These are phyloP conservation scores for Trichoderma sp. DNA, from an alignment of 2,329 filamentous ascomycete genomes.

Conservation along the genomic window DNA sequence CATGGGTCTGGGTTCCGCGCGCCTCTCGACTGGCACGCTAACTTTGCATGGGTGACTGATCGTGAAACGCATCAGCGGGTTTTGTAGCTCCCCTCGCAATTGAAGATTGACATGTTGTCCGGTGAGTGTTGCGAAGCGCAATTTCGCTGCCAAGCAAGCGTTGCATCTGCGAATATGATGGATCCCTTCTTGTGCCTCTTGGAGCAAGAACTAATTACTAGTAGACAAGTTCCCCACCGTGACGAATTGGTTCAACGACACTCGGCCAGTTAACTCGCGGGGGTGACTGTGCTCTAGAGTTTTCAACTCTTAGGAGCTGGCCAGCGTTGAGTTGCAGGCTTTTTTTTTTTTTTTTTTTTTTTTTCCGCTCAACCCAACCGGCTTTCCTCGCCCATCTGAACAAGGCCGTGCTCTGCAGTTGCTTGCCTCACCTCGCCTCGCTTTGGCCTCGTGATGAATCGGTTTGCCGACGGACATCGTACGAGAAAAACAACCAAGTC, in stretches of 20 bases:
- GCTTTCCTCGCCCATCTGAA: neutral
- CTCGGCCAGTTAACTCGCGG: neutral
- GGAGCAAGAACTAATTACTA: neutral
- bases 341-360: too few relatives aligned
- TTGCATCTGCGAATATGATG: neutral
- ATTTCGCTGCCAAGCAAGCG: neutral
- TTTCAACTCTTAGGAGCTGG: neutral
- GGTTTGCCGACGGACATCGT: neutral
- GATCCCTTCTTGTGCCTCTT: too few relatives aligned
- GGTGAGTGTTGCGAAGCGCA: neutral
- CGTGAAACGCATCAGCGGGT: constrained; percentile 16
- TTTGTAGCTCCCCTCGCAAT: constrained; percentile 7
- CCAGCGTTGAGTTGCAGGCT: neutral
- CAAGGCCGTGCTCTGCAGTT: neutral
- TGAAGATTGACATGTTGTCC: neutral
- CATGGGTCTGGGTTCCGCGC: constrained; percentile 12
- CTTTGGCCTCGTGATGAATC: neutral
- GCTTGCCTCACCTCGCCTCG: neutral
- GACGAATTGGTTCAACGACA: neutral
- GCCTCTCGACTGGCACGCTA: constrained; percentile 6
- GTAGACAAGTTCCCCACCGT: neutral
- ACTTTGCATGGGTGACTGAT: constrained; percentile 1
- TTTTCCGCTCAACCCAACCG: neutral
- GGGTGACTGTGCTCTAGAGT: neutral
- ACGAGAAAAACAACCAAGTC: neutral